Evolutionary conservation across 352 stramenopile species (phyloP).

Genomic region (Phytophthora megakarya): DNA sequence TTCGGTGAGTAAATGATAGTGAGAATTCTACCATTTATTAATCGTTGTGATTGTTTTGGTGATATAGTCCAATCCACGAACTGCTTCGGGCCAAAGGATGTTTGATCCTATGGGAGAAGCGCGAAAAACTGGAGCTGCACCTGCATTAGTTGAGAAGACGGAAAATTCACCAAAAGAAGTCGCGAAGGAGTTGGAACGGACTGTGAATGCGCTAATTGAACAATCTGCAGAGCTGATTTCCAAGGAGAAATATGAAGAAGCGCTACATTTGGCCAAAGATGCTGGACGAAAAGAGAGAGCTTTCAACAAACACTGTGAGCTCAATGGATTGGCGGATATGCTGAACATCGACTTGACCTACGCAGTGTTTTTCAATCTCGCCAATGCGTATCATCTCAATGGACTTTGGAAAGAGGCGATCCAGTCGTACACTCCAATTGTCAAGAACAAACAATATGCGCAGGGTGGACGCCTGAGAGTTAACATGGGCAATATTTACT

Average conservation of each 20-base stretch:
- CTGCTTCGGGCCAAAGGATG: constrained; percentile 63
- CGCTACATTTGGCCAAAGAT: constrained; percentile 89
- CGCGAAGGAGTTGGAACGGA: constrained; percentile 89
- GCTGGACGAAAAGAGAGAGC: constrained; percentile 89
- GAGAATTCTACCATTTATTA: background rate
- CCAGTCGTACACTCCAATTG: constrained; percentile 93
- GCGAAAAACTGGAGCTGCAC: constrained; percentile 74
- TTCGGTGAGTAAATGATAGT: constrained; percentile 44
- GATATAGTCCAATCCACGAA: constrained; percentile 76
- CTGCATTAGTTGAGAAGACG: constrained; percentile 87
- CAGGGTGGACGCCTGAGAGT: constrained; percentile 91
- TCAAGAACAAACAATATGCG: constrained; percentile 97
- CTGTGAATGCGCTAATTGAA: constrained; percentile 93
- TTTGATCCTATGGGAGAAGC: constrained; percentile 93
- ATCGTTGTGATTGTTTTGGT: background rate
- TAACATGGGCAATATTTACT: constrained; percentile 99
- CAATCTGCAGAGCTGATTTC: constrained; percentile 83
- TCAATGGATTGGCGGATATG: constrained; percentile 85
- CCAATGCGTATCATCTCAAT: constrained; percentile 93
- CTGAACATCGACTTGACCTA: constrained; percentile 96
- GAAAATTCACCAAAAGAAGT: constrained; percentile 94
- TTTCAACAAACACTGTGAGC: constrained; percentile 92
- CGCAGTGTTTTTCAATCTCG: constrained; percentile 95
- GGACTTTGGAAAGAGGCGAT: constrained; percentile 95
- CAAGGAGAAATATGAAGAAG: constrained; percentile 79